Evolutionary conservation across 1,139 yeast species (phyloP).

Genomic region (Yamadazyma pseudoaaseri): DNA sequence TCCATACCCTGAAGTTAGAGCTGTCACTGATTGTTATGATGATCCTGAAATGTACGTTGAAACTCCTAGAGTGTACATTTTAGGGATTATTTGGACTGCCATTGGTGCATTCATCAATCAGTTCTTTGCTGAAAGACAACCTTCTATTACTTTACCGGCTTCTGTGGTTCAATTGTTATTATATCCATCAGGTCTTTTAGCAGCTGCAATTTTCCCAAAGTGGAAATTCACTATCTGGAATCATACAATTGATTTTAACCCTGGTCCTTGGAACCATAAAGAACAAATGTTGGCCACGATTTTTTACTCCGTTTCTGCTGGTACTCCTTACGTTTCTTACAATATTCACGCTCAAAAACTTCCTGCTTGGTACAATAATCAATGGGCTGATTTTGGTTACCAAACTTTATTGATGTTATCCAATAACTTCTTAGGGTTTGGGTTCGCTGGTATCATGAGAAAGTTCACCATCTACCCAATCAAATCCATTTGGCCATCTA

Average conservation of each 20-base stretch:
- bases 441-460: conserved; percentile 61
- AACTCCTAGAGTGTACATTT: conserved; percentile 51
- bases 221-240: conserved; percentile 41
- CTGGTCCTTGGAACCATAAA: conserved; percentile 62
- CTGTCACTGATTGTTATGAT: conserved; percentile 54
- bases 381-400: conserved; percentile 50
- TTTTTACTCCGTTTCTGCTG: conserved; percentile 44
- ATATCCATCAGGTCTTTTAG: conserved; percentile 52
- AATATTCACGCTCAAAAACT: conserved; percentile 47
- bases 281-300: conserved; percentile 54
- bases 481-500: conserved; percentile 56
- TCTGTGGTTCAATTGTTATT: conserved; percentile 56
- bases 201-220: conserved; percentile 43
- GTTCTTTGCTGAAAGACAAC: conserved; percentile 58
- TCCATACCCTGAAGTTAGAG: conserved; percentile 64
- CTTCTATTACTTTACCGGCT: conserved; percentile 44
- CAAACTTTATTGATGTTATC: conserved; percentile 50
- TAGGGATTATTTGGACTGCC: conserved; percentile 54
- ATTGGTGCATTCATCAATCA: conserved; percentile 59
- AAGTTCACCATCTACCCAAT: conserved; percentile 57
- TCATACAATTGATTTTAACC: conserved; percentile 43
- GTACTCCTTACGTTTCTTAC: conserved; percentile 41
- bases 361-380: conserved; percentile 33
- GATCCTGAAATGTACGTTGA: conserved; percentile 50
- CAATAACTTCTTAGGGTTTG: conserved; percentile 61